Conservation (phyloP, 805 yeast genomes). For the Grigorovia humatica region DNA sequence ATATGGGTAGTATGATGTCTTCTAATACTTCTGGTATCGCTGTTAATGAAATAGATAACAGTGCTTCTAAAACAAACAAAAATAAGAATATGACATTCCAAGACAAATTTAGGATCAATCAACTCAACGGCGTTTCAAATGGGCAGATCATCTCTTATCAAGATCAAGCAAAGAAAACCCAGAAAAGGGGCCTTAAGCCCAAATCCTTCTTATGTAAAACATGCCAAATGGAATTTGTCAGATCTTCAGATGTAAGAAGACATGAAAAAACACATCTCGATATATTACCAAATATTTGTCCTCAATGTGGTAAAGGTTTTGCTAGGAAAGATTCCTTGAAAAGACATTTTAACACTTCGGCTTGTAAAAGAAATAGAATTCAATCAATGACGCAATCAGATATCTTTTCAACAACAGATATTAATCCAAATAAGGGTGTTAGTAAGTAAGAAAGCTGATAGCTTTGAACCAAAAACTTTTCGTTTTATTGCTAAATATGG, state of each 20-base stretch:
- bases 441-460: too few relatives aligned
- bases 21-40: too few relatives aligned
- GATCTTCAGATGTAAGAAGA: slow-evolving; percentile 61
- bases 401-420: not conserved
- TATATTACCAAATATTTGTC: slow-evolving; percentile 65
- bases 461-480: too few relatives aligned
- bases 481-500: too few relatives aligned
- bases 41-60: too few relatives aligned
- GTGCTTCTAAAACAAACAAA: not conserved
- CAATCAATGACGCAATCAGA: slow-evolving; percentile 26
- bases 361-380: slow-evolving; percentile 62
- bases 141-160: too few relatives aligned
- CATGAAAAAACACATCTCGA: slow-evolving; percentile 64
- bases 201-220: slow-evolving; percentile 36
- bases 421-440: too few relatives aligned
- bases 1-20: too few relatives aligned
- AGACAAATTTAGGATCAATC: not conserved
- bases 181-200: not conserved
- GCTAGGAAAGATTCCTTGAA: slow-evolving; percentile 75
- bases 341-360: slow-evolving; percentile 61
- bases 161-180: not conserved
- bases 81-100: not conserved
- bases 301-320: slow-evolving; percentile 68
- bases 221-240: slow-evolving; percentile 51
- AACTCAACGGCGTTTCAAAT: not conserved